phyloP scores from a whole-genome alignment of 768 basidiomycete species.

The Serendipita indica region DNA sequence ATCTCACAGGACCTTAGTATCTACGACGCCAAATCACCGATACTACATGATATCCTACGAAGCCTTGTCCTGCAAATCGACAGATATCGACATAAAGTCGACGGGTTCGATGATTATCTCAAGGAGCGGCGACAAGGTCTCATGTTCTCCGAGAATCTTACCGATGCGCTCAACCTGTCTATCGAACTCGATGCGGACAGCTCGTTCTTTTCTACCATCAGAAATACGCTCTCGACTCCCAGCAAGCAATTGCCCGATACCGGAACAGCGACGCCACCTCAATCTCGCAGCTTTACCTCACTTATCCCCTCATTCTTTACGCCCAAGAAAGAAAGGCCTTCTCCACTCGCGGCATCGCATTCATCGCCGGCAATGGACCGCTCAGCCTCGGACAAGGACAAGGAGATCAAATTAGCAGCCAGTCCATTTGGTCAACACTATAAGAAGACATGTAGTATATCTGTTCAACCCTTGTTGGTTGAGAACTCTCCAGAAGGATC shows the following conservation, averaged over 20 bases:
- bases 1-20: conserved; percentile 52
- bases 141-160: conserved; percentile 80
- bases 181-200: conserved; percentile 42
- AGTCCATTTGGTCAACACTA: conserved; percentile 82
- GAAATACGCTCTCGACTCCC: conserved; percentile 17
- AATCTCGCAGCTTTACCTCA: conserved; percentile 18
- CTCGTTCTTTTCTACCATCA: conserved; percentile 17
- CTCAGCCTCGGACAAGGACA: conserved; percentile 26
- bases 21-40: conserved; percentile 51
- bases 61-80: conserved; percentile 71
- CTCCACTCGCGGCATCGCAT: conserved; percentile 24
- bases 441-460: conserved; percentile 53
- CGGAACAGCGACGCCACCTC: conserved; percentile 25
- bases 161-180: conserved; percentile 66
- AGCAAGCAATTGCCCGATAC: conserved; percentile 19
- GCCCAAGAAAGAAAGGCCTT: conserved; percentile 46
- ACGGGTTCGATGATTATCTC: conserved; percentile 72
- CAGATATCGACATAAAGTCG: conserved; percentile 56
- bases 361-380: conserved; percentile 25
- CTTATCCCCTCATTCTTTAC: conserved; percentile 54
- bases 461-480: conserved; percentile 54
- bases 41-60: conserved; percentile 67
- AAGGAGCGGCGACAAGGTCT: conserved; percentile 77
- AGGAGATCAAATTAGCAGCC: conserved; percentile 33
- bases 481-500: conserved; percentile 41